phyloP scores from a whole-genome alignment of 139 green algal species.

The Gonium pectorale region DNA sequence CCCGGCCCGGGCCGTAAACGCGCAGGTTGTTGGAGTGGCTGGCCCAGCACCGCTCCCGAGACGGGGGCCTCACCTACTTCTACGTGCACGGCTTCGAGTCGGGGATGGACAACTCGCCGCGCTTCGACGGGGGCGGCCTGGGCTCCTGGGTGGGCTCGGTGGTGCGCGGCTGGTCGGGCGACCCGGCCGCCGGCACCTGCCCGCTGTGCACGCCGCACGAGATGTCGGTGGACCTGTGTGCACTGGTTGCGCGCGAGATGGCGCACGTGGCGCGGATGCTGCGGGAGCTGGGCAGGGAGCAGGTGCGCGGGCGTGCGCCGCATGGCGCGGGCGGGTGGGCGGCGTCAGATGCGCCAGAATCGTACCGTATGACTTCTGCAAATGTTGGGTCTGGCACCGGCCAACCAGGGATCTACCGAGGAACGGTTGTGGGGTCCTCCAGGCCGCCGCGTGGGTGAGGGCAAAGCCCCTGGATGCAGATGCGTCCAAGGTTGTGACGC shows the following conservation, averaged over 20 bases:
- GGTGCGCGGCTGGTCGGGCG: not conserved
- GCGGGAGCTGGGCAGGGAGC: not conserved
- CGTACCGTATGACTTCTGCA: too few relatives aligned
- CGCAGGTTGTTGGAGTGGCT: conserved; percentile 30
- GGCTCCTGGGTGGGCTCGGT: not conserved
- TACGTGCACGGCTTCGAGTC: conserved; percentile 36
- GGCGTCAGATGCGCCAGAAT: too few relatives aligned
- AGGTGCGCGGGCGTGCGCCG: not conserved
- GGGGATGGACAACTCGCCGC: conserved; percentile 38
- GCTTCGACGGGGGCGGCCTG: conserved; percentile 16
- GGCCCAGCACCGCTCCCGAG: conserved; percentile 16
- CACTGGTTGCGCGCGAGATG: conserved; percentile 35
- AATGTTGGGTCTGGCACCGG: too few relatives aligned
- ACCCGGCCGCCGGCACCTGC: conserved; percentile 8
- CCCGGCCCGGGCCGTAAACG: too few relatives aligned
- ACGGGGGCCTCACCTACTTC: conserved; percentile 22
- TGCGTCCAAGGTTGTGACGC: too few relatives aligned
- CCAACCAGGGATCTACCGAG: too few relatives aligned
- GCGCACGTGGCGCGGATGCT: not conserved
- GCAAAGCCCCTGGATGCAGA: too few relatives aligned
- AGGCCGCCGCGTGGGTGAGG: too few relatives aligned
- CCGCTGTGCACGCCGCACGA: not conserved
- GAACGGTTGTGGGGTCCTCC: too few relatives aligned
- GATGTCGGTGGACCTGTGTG: conserved; percentile 23
- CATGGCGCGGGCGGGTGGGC: not conserved